phyloP scores from a whole-genome alignment of 2,329 filamentous ascomycete genomes.

The Dryadomyces sulphureus region DNA sequence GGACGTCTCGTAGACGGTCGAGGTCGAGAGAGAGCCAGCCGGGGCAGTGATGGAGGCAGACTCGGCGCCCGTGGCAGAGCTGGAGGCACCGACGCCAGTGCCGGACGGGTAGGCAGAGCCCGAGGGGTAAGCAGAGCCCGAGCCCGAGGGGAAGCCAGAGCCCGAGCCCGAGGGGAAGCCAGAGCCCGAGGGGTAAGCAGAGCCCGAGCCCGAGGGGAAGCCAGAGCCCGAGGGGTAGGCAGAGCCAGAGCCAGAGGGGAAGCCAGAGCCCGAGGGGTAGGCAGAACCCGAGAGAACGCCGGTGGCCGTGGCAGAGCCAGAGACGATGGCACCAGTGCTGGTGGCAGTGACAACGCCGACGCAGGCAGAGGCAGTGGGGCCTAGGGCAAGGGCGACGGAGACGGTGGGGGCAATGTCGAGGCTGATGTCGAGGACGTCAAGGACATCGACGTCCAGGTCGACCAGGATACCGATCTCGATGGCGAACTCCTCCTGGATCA shows the following conservation, averaged over 20 bases:
- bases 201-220: constrained; percentile 2
- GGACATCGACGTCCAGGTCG: constrained; percentile 14
- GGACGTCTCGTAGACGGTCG: constrained; percentile 13
- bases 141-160: not conserved
- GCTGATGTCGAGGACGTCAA: constrained; percentile 11
- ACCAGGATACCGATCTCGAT: constrained; percentile 14
- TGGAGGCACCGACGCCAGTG: not conserved
- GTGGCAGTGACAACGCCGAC: not conserved
- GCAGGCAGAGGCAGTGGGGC: constrained; percentile 9
- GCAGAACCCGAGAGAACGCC: not conserved
- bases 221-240: not conserved
- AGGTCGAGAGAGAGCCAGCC: constrained; percentile 7
- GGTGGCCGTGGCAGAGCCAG: not conserved
- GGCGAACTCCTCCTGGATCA: constrained; percentile 12
- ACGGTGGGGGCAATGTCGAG: constrained; percentile 15
- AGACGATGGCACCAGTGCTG: not conserved
- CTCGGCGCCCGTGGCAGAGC: constrained; percentile 1
- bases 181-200: not conserved
- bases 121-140: not conserved
- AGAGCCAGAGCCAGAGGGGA: not conserved
- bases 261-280: not conserved
- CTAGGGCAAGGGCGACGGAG: constrained; percentile 14
- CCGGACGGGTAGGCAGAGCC: not conserved
- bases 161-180: constrained; percentile 1
- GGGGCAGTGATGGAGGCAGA: constrained; percentile 8